Conservation (phyloP, 2,329 filamentous ascomycete genomes). For the Sporothrix humicola region DNA sequence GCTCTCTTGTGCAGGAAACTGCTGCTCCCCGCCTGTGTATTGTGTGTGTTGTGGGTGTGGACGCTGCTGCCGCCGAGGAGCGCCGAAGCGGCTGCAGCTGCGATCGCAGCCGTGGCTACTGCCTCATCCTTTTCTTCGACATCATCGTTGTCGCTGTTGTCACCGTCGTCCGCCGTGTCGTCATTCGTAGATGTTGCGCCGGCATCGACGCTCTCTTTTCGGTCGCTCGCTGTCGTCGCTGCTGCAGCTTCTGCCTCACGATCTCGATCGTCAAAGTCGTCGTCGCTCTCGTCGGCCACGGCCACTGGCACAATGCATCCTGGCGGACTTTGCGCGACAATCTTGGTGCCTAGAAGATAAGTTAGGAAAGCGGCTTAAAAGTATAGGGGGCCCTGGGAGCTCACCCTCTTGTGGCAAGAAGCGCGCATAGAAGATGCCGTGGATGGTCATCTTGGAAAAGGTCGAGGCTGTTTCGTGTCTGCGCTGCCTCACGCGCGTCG, state of each 20-base stretch:
- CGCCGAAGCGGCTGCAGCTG: slow-evolving; percentile 26
- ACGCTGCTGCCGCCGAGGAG: slow-evolving; percentile 20
- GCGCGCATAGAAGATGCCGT: slow-evolving; percentile 72
- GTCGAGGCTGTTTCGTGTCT: background rate
- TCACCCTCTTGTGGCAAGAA: slow-evolving; percentile 70
- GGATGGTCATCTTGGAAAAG: slow-evolving; percentile 59
- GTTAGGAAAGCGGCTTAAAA: background rate
- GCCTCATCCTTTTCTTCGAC: background rate
- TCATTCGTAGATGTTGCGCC: background rate
- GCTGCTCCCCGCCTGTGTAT: background rate
- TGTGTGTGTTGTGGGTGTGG: slow-evolving; percentile 22
- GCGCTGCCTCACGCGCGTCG: background rate
- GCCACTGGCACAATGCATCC: slow-evolving; percentile 62
- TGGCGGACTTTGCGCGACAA: slow-evolving; percentile 66
- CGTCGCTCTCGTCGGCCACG: slow-evolving; percentile 36
- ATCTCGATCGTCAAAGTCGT: background rate
- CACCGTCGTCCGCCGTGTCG: background rate
- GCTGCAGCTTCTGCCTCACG: background rate
- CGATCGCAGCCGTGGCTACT: background rate
- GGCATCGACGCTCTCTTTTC: background rate
- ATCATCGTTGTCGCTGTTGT: background rate
- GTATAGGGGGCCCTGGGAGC: background rate
- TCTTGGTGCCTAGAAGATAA: slow-evolving; percentile 58
- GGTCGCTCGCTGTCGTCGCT: background rate
- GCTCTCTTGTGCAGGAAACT: background rate